Conservation (phyloP, 305 asterid genomes). For the Salvia sclarea region DNA sequence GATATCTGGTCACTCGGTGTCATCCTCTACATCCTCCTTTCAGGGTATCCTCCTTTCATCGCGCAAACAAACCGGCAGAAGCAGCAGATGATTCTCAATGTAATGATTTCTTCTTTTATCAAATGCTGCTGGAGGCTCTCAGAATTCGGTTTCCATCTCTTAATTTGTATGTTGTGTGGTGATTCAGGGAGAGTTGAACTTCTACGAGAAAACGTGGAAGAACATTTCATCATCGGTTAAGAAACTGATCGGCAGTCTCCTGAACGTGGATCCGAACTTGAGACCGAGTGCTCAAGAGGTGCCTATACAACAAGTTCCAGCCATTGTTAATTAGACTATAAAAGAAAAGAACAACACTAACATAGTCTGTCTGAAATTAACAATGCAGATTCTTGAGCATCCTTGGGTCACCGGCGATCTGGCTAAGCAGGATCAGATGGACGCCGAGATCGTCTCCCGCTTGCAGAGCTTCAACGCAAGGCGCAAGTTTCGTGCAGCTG, state of each 20-base stretch:
- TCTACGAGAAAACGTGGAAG: slow-evolving; percentile 90
- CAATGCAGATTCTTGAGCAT: slow-evolving; percentile 63
- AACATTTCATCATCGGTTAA: slow-evolving; percentile 74
- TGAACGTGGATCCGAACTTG: slow-evolving; percentile 63
- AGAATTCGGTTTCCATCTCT: not conserved
- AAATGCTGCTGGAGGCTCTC: not conserved
- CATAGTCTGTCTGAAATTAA: not conserved
- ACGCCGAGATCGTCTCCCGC: slow-evolving; percentile 72
- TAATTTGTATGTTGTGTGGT: not conserved
- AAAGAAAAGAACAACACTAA: too few relatives aligned
- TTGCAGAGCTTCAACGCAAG: slow-evolving; percentile 72
- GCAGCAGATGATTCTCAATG: slow-evolving; percentile 74
- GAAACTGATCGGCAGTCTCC: slow-evolving; percentile 64
- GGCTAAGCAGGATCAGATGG: slow-evolving; percentile 81
- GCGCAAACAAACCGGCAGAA: slow-evolving; percentile 70
- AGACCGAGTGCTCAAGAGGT: slow-evolving; percentile 83
- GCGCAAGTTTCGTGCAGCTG: slow-evolving; percentile 85
- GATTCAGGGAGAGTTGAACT: slow-evolving; percentile 71
- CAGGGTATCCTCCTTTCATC: slow-evolving; percentile 92
- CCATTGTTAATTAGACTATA: too few relatives aligned
- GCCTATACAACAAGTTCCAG: too few relatives aligned
- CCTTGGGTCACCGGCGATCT: slow-evolving; percentile 81
- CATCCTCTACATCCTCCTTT: slow-evolving; percentile 76
- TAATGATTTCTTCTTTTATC: slow-evolving; percentile 26
- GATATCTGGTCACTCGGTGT: slow-evolving; percentile 89